These are phyloP conservation scores for Epichloe hybrida DNA, from an alignment of 2,329 filamentous ascomycete species.

Conservation along the genomic window DNA sequence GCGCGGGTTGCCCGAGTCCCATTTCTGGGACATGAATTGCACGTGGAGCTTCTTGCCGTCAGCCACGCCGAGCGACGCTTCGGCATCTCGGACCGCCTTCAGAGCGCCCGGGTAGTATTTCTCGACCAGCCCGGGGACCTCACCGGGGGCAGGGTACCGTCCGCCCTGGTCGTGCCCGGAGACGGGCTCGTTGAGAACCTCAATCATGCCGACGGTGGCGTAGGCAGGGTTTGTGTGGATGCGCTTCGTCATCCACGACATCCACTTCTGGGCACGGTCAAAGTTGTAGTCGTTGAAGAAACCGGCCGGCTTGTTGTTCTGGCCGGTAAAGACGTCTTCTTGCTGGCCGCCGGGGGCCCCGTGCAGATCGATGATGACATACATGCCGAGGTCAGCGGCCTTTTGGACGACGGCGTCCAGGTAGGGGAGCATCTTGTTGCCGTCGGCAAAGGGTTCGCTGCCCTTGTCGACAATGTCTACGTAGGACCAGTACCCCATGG, in stretches of 20 bases:
- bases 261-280: conserved; percentile 38
- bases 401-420: conserved; percentile 19
- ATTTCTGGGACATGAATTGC: conserved; percentile 32
- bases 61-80: conserved; percentile 8
- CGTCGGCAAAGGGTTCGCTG: conserved; percentile 33
- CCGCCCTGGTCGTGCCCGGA: conserved; percentile 8
- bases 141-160: conserved; percentile 13
- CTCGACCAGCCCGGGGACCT: conserved; percentile 10
- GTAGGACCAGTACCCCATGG: conserved; percentile 40
- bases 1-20: conserved; percentile 32
- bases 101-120: conserved; percentile 13
- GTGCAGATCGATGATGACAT: conserved; percentile 23
- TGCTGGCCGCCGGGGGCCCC: conserved; percentile 35
- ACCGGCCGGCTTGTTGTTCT: conserved; percentile 21
- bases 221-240: conserved; percentile 36
- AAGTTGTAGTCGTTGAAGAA: conserved; percentile 46
- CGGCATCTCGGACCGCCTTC: conserved; percentile 12
- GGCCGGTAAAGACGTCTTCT: conserved; percentile 32
- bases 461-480: conserved; percentile 30
- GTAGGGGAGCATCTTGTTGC: conserved; percentile 16
- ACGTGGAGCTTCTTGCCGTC: conserved; percentile 26
- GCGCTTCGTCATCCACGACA: conserved; percentile 39
- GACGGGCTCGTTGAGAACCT: conserved; percentile 37
- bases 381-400: conserved; percentile 19
- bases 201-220: conserved; percentile 43